These are phyloP conservation scores for Conticribra guillardii DNA, from an alignment of 108 stramenopile species.

Conservation along the genomic window DNA sequence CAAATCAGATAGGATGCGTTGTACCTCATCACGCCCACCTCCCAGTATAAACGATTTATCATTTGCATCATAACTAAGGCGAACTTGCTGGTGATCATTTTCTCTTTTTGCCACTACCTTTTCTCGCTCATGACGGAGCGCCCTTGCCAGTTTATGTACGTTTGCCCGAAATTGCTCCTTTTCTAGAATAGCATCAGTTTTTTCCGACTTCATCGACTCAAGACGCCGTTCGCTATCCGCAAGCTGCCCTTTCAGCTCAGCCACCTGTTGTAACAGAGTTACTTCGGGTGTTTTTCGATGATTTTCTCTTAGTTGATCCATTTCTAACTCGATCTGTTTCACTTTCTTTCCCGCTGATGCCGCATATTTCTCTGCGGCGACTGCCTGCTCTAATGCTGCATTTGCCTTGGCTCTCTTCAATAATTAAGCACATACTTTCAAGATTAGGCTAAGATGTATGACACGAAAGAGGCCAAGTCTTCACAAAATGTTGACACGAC, in stretches of 20 bases:
- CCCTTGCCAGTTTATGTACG: slow-evolving; percentile 48
- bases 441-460: neutral
- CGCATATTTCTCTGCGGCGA: slow-evolving; percentile 38
- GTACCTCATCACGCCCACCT: slow-evolving; percentile 36
- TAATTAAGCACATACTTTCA: neutral
- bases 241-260: slow-evolving; percentile 49
- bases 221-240: slow-evolving; percentile 47
- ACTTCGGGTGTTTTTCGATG: slow-evolving; percentile 51
- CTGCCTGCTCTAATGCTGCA: slow-evolving; percentile 43
- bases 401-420: slow-evolving; percentile 45
- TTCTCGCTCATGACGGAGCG: slow-evolving; percentile 39
- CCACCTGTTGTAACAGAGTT: slow-evolving; percentile 42
- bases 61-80: slow-evolving; percentile 37
- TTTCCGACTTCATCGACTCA: slow-evolving; percentile 41
- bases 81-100: slow-evolving; percentile 39
- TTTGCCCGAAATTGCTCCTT: slow-evolving; percentile 55
- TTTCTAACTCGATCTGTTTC: slow-evolving; percentile 33
- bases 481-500: slow-evolving; percentile 1
- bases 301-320: slow-evolving; percentile 41
- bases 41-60: slow-evolving; percentile 39
- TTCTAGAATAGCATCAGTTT: slow-evolving; percentile 28
- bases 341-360: slow-evolving; percentile 40
- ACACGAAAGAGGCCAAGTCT: neutral
- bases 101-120: slow-evolving; percentile 30
- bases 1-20: slow-evolving; percentile 40